Percentiles rank a stretch among this genome's conserved stretches.
Conservation (phyloP, 2,329 filamentous ascomycete genomes). For the Phyllosticta citrichinensis region DNA sequence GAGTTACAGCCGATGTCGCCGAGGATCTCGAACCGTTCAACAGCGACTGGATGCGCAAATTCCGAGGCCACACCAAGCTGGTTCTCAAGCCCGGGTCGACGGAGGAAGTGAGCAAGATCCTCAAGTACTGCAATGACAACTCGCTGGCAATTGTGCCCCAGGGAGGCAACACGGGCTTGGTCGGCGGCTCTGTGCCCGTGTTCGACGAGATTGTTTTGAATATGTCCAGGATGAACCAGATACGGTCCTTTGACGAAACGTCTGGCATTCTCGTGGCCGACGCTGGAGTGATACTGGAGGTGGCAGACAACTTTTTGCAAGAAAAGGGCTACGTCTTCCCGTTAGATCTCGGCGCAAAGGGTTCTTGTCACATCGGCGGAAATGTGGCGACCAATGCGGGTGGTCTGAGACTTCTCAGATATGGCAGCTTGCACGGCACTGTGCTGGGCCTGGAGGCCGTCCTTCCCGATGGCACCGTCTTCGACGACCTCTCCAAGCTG, state of each 20-base stretch:
- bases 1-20: constrained; percentile 60
- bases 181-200: constrained; percentile 90
- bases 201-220: constrained; percentile 98
- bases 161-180: constrained; percentile 91
- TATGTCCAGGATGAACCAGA: constrained; percentile 79
- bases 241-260: constrained; percentile 85
- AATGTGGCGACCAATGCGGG: constrained; percentile 96
- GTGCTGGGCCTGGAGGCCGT: constrained; percentile 91
- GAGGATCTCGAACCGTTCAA: constrained; percentile 90
- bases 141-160: constrained; percentile 90
- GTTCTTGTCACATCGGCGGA: constrained; percentile 90
- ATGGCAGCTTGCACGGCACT: constrained; percentile 88
- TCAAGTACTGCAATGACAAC: constrained; percentile 92
- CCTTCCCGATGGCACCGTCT: constrained; percentile 80
- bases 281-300: constrained; percentile 83
- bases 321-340: constrained; percentile 85
- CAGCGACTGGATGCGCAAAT: constrained; percentile 98
- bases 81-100: constrained; percentile 79
- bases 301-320: constrained; percentile 75
- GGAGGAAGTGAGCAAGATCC: constrained; percentile 78
- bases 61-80: constrained; percentile 77
- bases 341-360: constrained; percentile 93
- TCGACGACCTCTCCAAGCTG: constrained; percentile 78
- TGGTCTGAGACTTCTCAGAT: constrained; percentile 77
- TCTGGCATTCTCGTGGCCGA: constrained; percentile 85